Conservation (phyloP, 2,329 filamentous ascomycete genomes). For the Diaporthe vexans region DNA sequence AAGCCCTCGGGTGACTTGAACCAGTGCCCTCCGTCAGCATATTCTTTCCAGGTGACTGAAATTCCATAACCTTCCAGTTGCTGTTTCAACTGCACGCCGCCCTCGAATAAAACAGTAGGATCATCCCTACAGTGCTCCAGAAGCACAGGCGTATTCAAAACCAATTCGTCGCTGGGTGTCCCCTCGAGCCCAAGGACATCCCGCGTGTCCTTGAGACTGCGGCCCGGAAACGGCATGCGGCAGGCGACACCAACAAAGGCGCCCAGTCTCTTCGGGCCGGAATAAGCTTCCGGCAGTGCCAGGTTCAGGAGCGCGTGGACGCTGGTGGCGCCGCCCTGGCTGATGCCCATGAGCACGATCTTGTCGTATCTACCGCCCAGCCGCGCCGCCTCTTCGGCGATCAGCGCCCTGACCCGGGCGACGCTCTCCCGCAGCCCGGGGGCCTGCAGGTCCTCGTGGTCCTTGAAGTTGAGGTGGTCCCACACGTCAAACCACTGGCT, state of each 20-base stretch:
- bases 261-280: constrained; percentile 43
- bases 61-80: constrained; percentile 53
- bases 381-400: constrained; percentile 52
- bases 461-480: constrained; percentile 55
- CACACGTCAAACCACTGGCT: constrained; percentile 68
- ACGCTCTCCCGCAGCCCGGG: constrained; percentile 57
- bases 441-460: constrained; percentile 59
- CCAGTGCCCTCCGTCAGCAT: constrained; percentile 59
- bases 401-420: constrained; percentile 49
- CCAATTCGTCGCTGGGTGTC: constrained; percentile 48
- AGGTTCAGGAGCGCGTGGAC: constrained; percentile 56
- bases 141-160: constrained; percentile 59
- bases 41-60: constrained; percentile 56
- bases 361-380: constrained; percentile 55
- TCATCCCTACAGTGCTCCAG: constrained; percentile 62
- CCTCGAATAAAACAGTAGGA: constrained; percentile 54
- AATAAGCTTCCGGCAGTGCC: constrained; percentile 42
- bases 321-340: constrained; percentile 60
- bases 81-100: constrained; percentile 53
- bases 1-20: constrained; percentile 58
- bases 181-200: constrained; percentile 49
- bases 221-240: constrained; percentile 30
- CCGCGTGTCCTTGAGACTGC: constrained; percentile 47
- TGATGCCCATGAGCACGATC: constrained; percentile 61
- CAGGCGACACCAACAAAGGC: constrained; percentile 57